These are phyloP conservation scores for Phytophthora fragariaefolia DNA, from an alignment of 352 stramenopile species.

Conservation along the genomic window DNA sequence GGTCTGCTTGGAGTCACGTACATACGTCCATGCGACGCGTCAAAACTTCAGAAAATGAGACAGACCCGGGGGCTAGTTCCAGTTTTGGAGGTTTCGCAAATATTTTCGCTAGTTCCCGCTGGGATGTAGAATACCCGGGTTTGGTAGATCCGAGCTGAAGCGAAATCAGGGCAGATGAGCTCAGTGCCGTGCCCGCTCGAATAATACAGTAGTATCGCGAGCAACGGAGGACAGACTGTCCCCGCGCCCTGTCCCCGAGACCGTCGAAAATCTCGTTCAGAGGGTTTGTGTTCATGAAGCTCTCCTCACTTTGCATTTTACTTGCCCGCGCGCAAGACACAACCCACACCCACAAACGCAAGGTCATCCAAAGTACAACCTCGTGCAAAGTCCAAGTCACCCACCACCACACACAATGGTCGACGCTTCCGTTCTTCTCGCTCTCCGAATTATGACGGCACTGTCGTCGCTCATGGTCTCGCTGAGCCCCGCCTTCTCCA, in stretches of 20 bases:
- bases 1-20: constrained; percentile 20
- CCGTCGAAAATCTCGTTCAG: constrained; percentile 12
- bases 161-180: constrained; percentile 11
- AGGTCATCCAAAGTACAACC: constrained; percentile 9
- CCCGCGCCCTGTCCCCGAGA: constrained; percentile 8
- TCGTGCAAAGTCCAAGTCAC: neutral
- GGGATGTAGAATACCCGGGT: neutral
- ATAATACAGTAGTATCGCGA: constrained; percentile 8
- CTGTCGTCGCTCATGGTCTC: constrained; percentile 46
- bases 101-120: neutral
- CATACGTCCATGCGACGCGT: constrained; percentile 21
- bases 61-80: constrained; percentile 15
- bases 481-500: constrained; percentile 43
- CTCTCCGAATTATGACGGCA: constrained; percentile 39
- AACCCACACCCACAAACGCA: constrained; percentile 3
- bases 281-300: neutral
- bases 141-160: constrained; percentile 16
- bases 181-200: constrained; percentile 4
- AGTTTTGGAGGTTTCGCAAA: neutral
- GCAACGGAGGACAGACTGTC: constrained; percentile 24
- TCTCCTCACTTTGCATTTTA: constrained; percentile 30
- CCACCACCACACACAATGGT: constrained; percentile 12
- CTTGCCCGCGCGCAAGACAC: constrained; percentile 22
- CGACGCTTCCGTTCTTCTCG: constrained; percentile 28
- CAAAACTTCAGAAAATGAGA: constrained; percentile 42